Percentiles rank a stretch among this genome's conserved stretches.
phyloP scores from a whole-genome alignment of 108 stramenopile species.

The Nannochloropsis oceanica region DNA sequence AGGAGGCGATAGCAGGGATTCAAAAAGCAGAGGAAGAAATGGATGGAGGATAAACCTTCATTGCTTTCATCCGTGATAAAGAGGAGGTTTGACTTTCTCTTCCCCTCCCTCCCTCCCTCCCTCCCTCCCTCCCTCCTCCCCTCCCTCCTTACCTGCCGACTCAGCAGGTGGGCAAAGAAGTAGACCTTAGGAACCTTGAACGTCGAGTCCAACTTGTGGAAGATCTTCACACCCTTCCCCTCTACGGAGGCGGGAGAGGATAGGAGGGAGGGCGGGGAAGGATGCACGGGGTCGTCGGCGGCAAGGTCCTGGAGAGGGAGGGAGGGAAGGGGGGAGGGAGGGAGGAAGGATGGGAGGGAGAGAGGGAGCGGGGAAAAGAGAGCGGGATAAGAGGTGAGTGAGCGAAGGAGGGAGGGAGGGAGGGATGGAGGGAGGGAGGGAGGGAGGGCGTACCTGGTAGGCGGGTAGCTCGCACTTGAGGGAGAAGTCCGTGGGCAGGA shows the following conservation, averaged over 20 bases:
- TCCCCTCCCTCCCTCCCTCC: neutral
- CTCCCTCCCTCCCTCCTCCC: neutral
- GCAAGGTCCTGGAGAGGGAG: slow-evolving; percentile 1
- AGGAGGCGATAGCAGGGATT: too few relatives aligned
- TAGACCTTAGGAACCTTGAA: slow-evolving; percentile 6
- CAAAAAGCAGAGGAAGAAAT: too few relatives aligned
- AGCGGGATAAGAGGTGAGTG: too few relatives aligned
- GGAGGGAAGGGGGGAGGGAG: neutral
- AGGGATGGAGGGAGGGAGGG: too few relatives aligned
- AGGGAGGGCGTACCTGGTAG: neutral
- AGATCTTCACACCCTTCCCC: neutral
- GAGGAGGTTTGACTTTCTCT: too few relatives aligned
- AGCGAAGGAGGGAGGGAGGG: too few relatives aligned
- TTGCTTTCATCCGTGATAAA: too few relatives aligned
- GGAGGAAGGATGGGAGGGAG: neutral
- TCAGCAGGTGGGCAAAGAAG: neutral
- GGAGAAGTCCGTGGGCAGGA: slow-evolving; percentile 25
- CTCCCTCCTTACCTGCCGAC: neutral
- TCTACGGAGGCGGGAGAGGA: neutral
- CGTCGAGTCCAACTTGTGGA: slow-evolving; percentile 25
- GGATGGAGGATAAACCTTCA: too few relatives aligned
- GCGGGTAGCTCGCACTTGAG: neutral
- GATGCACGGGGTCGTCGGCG: neutral
- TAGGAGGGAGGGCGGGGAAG: slow-evolving; percentile 1
- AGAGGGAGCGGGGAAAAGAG: neutral